phyloP scores from a whole-genome alignment of 2,329 filamentous ascomycete genomes.

The Cladosporium sp. region DNA sequence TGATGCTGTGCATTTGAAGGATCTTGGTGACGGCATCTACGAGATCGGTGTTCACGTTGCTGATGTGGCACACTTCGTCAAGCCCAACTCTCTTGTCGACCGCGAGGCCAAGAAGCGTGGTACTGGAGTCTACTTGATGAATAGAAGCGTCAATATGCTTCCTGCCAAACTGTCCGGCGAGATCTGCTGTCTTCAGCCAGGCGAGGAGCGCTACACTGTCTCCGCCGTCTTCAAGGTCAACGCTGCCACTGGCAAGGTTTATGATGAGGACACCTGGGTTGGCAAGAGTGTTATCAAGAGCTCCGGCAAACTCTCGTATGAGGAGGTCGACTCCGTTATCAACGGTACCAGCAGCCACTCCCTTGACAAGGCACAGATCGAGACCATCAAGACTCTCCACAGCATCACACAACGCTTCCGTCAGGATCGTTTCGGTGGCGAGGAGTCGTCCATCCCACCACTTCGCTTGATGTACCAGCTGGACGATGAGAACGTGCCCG shows the following conservation, averaged over 20 bases:
- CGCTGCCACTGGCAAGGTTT: constrained; percentile 69
- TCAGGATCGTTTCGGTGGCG: constrained; percentile 71
- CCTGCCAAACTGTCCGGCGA: constrained; percentile 81
- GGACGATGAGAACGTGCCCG: constrained; percentile 96
- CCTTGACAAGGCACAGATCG: constrained; percentile 62
- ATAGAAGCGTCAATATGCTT: constrained; percentile 81
- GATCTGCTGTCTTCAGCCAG: constrained; percentile 79
- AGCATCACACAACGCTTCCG: constrained; percentile 85
- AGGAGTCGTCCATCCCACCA: constrained; percentile 75
- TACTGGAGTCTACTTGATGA: constrained; percentile 90
- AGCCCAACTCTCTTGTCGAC: constrained; percentile 90
- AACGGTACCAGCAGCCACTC: constrained; percentile 48
- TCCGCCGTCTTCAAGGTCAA: constrained; percentile 93
- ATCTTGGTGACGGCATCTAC: constrained; percentile 74
- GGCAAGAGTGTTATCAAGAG: constrained; percentile 94
- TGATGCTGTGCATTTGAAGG: constrained; percentile 89
- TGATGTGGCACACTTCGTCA: constrained; percentile 95
- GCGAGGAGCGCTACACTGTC: constrained; percentile 84
- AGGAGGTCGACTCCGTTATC: constrained; percentile 80
- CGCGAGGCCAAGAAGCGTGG: constrained; percentile 97
- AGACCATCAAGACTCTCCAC: constrained; percentile 77
- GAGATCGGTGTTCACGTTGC: constrained; percentile 94
- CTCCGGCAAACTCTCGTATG: constrained; percentile 75
- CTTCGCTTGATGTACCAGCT: constrained; percentile 88
- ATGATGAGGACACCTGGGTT: constrained; percentile 87